Base-by-base conservation (phyloP, 306 rosid species). In the Pyrus bretschneideri region DNA sequence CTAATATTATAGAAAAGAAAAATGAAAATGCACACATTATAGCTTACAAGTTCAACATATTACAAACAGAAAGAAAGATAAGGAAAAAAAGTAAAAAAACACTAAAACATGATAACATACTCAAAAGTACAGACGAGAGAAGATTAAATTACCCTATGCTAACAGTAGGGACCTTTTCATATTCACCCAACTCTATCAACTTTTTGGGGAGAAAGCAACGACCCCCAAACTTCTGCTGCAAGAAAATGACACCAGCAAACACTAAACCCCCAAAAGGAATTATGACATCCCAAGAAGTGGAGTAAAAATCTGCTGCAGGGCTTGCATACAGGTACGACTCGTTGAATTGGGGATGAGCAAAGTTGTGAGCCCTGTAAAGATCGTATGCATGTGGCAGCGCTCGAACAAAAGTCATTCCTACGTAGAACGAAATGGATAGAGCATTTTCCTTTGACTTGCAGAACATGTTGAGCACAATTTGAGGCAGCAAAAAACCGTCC, bases 401-500 rank as follows among this genome's bases (percentile, higher is more conserved):
- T 52, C 86, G 84, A 72, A 88, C 85, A 58, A 87, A 67, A 63
- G 90, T 89, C 22, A 85, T 90, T 72, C 93, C 96, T 52, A 81
- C 30, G 85, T 87, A 88, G 74, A 86, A 92, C 11, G 78, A 63
- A 45, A 33, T 18, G 51, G 90, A 81, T 35, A 92, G 86, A 68
- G 79, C 82, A 11, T 72, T 78, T 31, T 80, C 83, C 62, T 49
- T 76, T 70, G 78, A 71, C 25, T 82, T 76, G 51, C 69, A 29
- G 65, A 78, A 54, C 23, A 61, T 1, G 70, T 88, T 89, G 29
- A 87, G 76, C 29, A 86, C 64, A 12, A 88, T 85, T 68, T 90
- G 93, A 57, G 97, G 96, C 70, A 92, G 71, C 67, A 90, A 86
- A 81, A 90, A 90, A 3, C 88, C 81, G 62, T 87, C 91, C 75